Percentiles rank a stretch among this genome's conserved stretches.
phyloP scores from a whole-genome alignment of 1,284 basidiomycete genomes.

The Boletus smithii region DNA sequence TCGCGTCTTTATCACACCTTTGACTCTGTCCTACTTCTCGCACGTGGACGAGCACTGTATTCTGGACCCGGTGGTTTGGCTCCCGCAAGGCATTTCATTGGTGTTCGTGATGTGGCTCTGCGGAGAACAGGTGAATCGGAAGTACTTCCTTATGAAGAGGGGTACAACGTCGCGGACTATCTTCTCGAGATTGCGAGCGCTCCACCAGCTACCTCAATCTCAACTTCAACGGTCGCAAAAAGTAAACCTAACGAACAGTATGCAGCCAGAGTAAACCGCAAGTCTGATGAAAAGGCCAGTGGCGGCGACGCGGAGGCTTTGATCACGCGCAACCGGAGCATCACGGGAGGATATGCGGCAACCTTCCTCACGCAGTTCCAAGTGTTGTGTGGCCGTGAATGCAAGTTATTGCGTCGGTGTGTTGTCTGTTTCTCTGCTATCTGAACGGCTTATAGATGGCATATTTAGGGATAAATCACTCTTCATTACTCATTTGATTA shows the following conservation, averaged over 20 bases:
- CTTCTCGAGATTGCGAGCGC: slow-evolving; percentile 81
- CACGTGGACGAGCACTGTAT: slow-evolving; percentile 78
- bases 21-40: slow-evolving; percentile 75
- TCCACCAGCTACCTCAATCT: slow-evolving; percentile 46
- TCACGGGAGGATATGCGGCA: slow-evolving; percentile 45
- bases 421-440: slow-evolving; percentile 17
- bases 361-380: slow-evolving; percentile 87
- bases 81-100: slow-evolving; percentile 63
- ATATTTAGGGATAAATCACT: slow-evolving; percentile 69
- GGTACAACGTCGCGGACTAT: slow-evolving; percentile 89
- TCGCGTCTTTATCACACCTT: slow-evolving; percentile 85
- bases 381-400: slow-evolving; percentile 75
- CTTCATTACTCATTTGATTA: slow-evolving; percentile 71
- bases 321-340: slow-evolving; percentile 12
- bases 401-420: slow-evolving; percentile 73
- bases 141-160: slow-evolving; percentile 50
- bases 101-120: slow-evolving; percentile 34
- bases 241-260: slow-evolving; percentile 20
- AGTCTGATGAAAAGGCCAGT: slow-evolving; percentile 15
- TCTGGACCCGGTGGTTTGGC: slow-evolving; percentile 69
- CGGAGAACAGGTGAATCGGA: slow-evolving; percentile 35
- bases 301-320: slow-evolving; percentile 24
- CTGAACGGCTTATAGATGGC: not conserved
- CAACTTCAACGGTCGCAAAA: slow-evolving; percentile 1
- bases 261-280: not conserved